A percentile compares a stretch with the other conserved stretches of the same genome.
Conservation (phyloP, 2,329 filamentous ascomycete species). For the Xylaria arbuscula region DNA sequence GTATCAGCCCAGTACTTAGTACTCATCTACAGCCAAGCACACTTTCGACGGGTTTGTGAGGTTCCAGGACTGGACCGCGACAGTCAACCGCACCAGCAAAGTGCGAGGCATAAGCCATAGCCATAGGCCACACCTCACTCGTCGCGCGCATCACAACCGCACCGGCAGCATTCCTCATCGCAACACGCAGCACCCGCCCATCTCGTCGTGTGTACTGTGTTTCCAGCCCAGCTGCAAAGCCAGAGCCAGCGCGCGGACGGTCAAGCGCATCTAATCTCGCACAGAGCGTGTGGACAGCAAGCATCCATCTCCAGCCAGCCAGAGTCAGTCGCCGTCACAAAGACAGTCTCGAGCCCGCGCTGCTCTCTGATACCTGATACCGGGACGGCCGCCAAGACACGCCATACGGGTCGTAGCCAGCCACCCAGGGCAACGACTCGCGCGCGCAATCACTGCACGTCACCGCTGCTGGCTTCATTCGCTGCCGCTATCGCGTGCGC, state of each 20-base stretch:
- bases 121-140: neutral
- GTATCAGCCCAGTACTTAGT: slow-evolving; percentile 14
- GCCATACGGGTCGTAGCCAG: slow-evolving; percentile 17
- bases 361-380: slow-evolving; percentile 7
- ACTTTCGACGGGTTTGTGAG: slow-evolving; percentile 22
- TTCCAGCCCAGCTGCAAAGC: neutral
- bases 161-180: slow-evolving; percentile 2
- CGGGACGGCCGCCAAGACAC: slow-evolving; percentile 27
- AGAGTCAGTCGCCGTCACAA: slow-evolving; percentile 8
- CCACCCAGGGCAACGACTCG: slow-evolving; percentile 31
- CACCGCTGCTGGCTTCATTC: slow-evolving; percentile 38
- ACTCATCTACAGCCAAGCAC: slow-evolving; percentile 6
- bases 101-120: neutral
- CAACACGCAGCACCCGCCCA: slow-evolving; percentile 9
- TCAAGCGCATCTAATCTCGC: too few species aligned
- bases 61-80: slow-evolving; percentile 17
- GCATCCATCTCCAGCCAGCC: neutral
- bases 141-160: neutral
- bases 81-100: slow-evolving; percentile 12
- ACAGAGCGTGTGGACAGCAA: too few species aligned
- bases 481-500: slow-evolving; percentile 31
- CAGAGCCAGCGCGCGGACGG: too few species aligned
- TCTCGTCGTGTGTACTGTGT: neutral
- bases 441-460: slow-evolving; percentile 38
- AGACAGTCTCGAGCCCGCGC: neutral